Evolutionary conservation across 2,329 filamentous ascomycete genomes (phyloP), one percentile per base, ranked within the genome.

Genomic region (Magnaporthales sp.): DNA sequence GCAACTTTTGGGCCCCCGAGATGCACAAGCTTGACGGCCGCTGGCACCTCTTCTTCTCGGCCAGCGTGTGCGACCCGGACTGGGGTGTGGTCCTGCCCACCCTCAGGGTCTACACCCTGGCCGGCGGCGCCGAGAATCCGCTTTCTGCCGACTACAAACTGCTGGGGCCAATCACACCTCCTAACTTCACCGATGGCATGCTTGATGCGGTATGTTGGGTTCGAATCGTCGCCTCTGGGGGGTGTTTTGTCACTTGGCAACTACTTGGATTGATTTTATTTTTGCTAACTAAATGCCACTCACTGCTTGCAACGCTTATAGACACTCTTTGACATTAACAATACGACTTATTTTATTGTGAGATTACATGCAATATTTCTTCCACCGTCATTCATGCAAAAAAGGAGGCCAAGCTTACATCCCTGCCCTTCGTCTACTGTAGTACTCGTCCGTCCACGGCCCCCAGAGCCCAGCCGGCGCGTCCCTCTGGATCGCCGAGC

Each of bases 1-100:
- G 66, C 19, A 69, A 68, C 66, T 69, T 66, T 54, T 71, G 70
- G 70, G 70, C 69, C 8, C 70, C 70, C 22, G 70, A 70, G 62
- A 67, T 71, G 26, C 67, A 67, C 54, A 56, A 51, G 13, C 22
- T 70, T 32, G 65, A 70, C 13, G 68, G 66, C 27, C 51, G 67
- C 24, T 71, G 69, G 70, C 70, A 70, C 46, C 26, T 69, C 63
- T 71, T 46, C 63, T 71, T 71, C 67, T 65, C 68, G 10, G 67
- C 70, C 3, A 70, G 69, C 31, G 67, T 70, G 9, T 64, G 66
- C 27, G 54, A 68, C 30, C 22, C 60, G 2, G 65, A 67, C 27
- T 71, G 70, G 70, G 69, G 63, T 13, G 61, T 68, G 5, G 67
- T 70, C 32, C 63, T 71, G 13, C 68, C 69, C 26, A 68, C 66